Base-by-base conservation (phyloP, 2,329 filamentous ascomycete species). In the Penicillium sp. region DNA sequence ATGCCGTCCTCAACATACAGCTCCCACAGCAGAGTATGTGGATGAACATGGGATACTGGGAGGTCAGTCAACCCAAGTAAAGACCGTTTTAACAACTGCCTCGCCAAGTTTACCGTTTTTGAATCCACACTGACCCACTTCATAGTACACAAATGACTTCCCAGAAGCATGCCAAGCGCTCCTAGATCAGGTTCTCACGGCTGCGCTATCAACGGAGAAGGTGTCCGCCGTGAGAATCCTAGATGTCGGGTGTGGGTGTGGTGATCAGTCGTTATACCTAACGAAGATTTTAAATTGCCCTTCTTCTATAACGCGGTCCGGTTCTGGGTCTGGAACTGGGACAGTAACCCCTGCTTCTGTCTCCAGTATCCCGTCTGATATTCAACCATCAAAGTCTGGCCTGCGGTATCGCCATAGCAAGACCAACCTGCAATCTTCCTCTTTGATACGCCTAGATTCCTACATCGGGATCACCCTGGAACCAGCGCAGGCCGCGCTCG, bases 21-120 rank as follows among this genome's bases (percentile, higher is more conserved):
- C 66, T 81, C 1, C 78, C 79, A 1, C 72, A 78, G 2, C 64
- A 68, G 6, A 77, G 76, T n/a, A 83, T 85, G 82, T 86, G 84
- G 83, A 86, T 86, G 82, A 86, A 86, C 56, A 79, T 86, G 72
- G 84, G 83, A 0, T 86, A 82, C 59, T 86, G 83, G 84, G 80
- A 78, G 67, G 80, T 74, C 56, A 47, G 62, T 61, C 1, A 39
- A 10, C 23, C 15, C 27, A 12, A 35, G 15, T 15, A n/a, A 49
- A 33, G 39, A 36, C 35, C 15, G 10, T 12, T 49, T 38, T 25
- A 25, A 42, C 13, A 39, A 23, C 9, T 7, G 21, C 29, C 13
- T 21, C 12, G 13, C 8, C 15, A 13, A 41, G 6, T 17, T 4
- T 7, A 10, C 13, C 8, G 8, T 6, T 1, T 23, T 29, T 17